Conservation (phyloP, 805 yeast genomes). For the Candida dendrica region DNA sequence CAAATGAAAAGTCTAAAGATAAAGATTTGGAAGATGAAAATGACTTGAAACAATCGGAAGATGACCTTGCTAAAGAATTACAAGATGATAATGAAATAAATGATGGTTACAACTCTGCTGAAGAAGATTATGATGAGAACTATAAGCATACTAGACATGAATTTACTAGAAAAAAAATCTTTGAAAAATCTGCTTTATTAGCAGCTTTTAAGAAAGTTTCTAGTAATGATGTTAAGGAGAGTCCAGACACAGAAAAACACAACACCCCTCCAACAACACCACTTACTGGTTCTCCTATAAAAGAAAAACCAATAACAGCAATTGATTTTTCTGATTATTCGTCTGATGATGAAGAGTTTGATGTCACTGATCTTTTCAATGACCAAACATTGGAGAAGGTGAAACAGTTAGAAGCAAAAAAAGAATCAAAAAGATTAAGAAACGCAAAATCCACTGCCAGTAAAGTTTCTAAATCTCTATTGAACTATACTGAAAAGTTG, state of each 20-base stretch:
- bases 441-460: background rate
- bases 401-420: background rate
- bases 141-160: conserved; percentile 7
- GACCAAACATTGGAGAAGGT: background rate
- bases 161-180: conserved; percentile 10
- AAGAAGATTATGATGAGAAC: conserved; percentile 8
- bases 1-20: background rate
- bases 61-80: background rate
- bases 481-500: background rate
- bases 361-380: conserved; percentile 3
- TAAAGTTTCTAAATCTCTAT: background rate
- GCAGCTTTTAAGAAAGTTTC: conserved; percentile 15
- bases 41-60: conserved; percentile 1
- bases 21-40: conserved; percentile 5
- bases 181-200: conserved; percentile 12
- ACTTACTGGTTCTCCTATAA: conserved; percentile 3
- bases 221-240: conserved; percentile 3
- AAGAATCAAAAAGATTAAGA: background rate
- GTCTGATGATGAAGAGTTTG: conserved; percentile 8
- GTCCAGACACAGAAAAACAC: background rate
- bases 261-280: conserved; percentile 8
- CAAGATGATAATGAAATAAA: conserved; percentile 6
- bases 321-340: conserved; percentile 6
- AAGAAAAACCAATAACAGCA: background rate
- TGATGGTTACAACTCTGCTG: conserved; percentile 4